A percentile compares a stretch with the other conserved stretches of the same genome.
phyloP scores from a whole-genome alignment of 2,329 filamentous ascomycete species.

The Ustulina deusta region DNA sequence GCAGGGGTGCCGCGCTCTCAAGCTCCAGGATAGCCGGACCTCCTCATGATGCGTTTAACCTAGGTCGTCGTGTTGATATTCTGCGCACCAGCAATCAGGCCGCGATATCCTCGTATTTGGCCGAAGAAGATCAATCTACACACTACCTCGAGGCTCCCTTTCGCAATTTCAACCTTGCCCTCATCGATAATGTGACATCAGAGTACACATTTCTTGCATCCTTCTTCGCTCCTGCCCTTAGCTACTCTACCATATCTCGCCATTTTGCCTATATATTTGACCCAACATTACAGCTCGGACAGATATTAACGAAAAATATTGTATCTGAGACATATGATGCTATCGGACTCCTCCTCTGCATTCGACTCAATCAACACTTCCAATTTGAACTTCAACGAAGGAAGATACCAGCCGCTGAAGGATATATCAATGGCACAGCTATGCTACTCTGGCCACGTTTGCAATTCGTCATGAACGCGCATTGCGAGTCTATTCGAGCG shows the following conservation, averaged over 20 bases:
- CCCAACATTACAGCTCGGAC: conserved; percentile 87
- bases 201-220: conserved; percentile 94
- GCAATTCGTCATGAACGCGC: conserved; percentile 91
- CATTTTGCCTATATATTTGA: conserved; percentile 92
- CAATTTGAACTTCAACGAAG: conserved; percentile 94
- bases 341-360: conserved; percentile 88
- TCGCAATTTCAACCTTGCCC: conserved; percentile 91
- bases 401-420: conserved; percentile 88
- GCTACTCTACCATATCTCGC: conserved; percentile 80
- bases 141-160: conserved; percentile 94
- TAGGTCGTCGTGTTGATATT: conserved; percentile 87
- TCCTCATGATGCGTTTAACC: conserved; percentile 86
- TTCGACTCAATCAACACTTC: conserved; percentile 91
- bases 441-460: conserved; percentile 98
- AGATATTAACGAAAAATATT: conserved; percentile 79
- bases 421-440: conserved; percentile 92
- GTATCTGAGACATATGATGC: conserved; percentile 84
- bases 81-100: conserved; percentile 78
- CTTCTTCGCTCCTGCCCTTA: conserved; percentile 85
- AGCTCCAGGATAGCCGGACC: conserved; percentile 64
- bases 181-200: conserved; percentile 92
- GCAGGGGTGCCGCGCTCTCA: conserved; percentile 71
- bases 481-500: conserved; percentile 85
- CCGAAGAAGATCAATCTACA: conserved; percentile 86
- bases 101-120: conserved; percentile 87